Evolutionary conservation across 2,329 filamentous ascomycete species (phyloP).

Genomic region (Penicillium digitatum): DNA sequence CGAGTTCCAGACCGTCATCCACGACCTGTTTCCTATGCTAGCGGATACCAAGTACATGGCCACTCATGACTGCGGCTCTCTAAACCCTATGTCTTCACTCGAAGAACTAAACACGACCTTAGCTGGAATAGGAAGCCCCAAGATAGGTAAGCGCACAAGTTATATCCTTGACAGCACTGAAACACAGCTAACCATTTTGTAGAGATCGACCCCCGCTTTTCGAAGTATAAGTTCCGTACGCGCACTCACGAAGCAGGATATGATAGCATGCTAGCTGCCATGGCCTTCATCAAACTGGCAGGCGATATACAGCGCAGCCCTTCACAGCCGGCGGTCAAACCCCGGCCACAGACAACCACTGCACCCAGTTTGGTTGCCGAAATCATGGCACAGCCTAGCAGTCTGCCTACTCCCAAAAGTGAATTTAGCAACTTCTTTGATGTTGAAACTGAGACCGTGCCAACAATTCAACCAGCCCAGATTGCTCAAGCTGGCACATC

Average conservation of each 20-base stretch:
- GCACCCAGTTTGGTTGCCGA: neutral
- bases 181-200: conserved; percentile 17
- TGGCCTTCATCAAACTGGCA: conserved; percentile 55
- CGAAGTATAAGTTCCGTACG: conserved; percentile 28
- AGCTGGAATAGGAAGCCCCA: conserved; percentile 24
- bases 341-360: neutral
- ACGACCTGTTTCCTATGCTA: conserved; percentile 54
- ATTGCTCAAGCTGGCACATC: neutral
- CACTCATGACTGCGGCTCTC: conserved; percentile 52
- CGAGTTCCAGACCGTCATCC: conserved; percentile 51
- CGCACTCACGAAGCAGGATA: conserved; percentile 58
- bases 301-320: conserved; percentile 43
- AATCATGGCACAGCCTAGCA: neutral
- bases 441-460: neutral
- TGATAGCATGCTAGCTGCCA: conserved; percentile 59
- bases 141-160: conserved; percentile 27
- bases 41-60: conserved; percentile 63
- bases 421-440: conserved; percentile 8
- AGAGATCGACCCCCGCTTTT: conserved; percentile 32
- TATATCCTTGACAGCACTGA: neutral
- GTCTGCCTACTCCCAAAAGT: neutral
- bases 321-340: neutral
- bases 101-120: conserved; percentile 29
- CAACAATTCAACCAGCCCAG: neutral
- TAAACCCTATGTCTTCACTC: conserved; percentile 45